These are phyloP conservation scores for Orobanche coerulescens DNA, from an alignment of 257 asterid species.

Conservation along the genomic window DNA sequence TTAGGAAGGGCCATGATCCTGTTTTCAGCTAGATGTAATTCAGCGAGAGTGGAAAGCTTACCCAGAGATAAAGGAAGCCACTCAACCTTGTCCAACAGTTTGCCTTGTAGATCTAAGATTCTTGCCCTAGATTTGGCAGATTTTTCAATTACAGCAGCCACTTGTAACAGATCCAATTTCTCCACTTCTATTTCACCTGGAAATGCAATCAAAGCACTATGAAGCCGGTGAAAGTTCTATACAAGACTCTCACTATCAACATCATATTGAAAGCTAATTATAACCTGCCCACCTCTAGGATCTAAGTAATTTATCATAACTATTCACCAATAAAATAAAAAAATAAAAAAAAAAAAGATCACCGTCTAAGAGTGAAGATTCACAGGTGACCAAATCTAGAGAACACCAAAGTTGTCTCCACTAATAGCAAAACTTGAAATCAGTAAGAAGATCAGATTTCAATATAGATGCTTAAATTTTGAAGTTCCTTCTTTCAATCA, in stretches of 20 bases:
- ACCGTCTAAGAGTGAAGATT: background rate
- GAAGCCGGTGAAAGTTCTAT: constrained; percentile 4
- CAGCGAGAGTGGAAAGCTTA: constrained; percentile 45
- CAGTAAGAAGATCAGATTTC: background rate
- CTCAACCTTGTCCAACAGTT: constrained; percentile 64
- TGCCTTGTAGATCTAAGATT: constrained; percentile 57
- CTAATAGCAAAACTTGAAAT: constrained; percentile 2
- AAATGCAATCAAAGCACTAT: constrained; percentile 24
- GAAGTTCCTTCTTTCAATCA: background rate
- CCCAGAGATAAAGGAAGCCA: constrained; percentile 89
- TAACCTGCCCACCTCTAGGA: no score
- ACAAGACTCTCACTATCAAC: background rate
- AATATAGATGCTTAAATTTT: background rate
- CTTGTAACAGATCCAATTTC: constrained; percentile 46
- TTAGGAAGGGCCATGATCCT: constrained; percentile 75
- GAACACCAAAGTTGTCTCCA: background rate
- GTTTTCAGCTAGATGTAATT: constrained; percentile 56
- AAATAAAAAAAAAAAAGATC: no score
- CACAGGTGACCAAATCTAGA: background rate
- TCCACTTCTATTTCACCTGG: constrained; percentile 30
- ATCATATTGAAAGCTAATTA: background rate
- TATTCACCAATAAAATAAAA: no score
- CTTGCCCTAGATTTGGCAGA: constrained; percentile 37
- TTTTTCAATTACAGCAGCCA: constrained; percentile 58
- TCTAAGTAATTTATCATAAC: no score